Percentiles rank a stretch among this genome's conserved stretches.
Conservation (phyloP, 805 yeast species). For the Alloascoidea africana region DNA sequence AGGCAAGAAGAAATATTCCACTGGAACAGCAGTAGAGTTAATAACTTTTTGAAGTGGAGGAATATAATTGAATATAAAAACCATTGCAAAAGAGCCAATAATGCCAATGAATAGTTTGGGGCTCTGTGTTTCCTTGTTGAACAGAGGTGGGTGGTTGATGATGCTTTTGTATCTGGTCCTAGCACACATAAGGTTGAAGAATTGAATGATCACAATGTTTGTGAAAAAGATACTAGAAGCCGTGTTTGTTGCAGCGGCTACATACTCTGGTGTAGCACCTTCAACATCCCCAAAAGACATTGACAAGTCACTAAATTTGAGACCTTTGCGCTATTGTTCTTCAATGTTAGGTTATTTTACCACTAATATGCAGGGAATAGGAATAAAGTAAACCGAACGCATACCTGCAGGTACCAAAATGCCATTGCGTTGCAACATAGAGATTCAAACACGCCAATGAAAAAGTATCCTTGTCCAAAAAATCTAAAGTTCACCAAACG, state of each 20-base stretch:
- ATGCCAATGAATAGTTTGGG: conserved; percentile 18
- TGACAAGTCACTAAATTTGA: conserved; percentile 19
- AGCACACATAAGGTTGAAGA: conserved; percentile 27
- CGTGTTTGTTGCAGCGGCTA: conserved; percentile 13
- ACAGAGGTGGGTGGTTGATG: conserved; percentile 25
- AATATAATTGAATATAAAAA: conserved; percentile 27
- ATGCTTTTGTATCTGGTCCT: conserved; percentile 27
- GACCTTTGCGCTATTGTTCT: conserved; percentile 23
- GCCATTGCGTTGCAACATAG: conserved; percentile 25
- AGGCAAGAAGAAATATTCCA: conserved; percentile 30
- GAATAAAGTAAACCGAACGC: too few relatives aligned
- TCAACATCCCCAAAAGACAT: conserved; percentile 21
- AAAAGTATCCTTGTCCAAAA: conserved; percentile 26
- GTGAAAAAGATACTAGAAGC: conserved; percentile 31
- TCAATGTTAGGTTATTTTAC: too few relatives aligned
- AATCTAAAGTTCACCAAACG: conserved; percentile 24
- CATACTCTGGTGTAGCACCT: conserved; percentile 11
- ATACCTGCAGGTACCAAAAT: conserved; percentile 22
- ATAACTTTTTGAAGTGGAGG: conserved; percentile 23
- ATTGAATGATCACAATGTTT: conserved; percentile 31
- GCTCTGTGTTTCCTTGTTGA: conserved; percentile 15
- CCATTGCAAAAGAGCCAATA: conserved; percentile 21
- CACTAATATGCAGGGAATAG: too few relatives aligned
- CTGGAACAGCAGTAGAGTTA: conserved; percentile 24
- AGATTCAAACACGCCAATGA: conserved; percentile 25